Evolutionary conservation across 345 rosid genomes (phyloP), one percentile per base, ranked within the genome.

Genomic region (Lepidium didymum): DNA sequence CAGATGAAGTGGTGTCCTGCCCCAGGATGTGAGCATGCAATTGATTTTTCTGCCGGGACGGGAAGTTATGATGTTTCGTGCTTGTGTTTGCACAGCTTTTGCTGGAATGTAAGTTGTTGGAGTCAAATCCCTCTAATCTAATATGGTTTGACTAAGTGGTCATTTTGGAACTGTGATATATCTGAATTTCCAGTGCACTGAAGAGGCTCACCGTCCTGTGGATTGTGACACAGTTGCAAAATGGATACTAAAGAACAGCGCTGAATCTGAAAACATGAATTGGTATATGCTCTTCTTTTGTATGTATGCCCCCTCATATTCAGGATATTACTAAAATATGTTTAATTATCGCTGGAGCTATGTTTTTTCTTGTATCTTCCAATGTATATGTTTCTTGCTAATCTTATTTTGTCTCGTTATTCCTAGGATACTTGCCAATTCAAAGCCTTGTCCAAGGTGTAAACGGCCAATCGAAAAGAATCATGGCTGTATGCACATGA

Each of bases 1-100:
- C 62, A 89, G 99, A 85, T 87, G 70, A 94, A 95, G 75, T 95
- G 99, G 99, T 95, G 97, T 78, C 99, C 99, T 62, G 96, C 99
- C 42, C 96, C 97, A 13, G 97, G 97, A 47, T 95, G 99, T 10
- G 97, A 91, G 52, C 73, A 79, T 74, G 99, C 99, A 6, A 81
- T 76, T 29, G 71, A 76, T n/a, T 76, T 64, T 57, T 11, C 51
- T 70, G 79, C 52, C 3, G 76, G 63, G 14, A 16, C 45, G 45
- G 67, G 57, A 25, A 52, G 37, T 50, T 58, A 41, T 64, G 76
- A 69, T 58, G 79, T 76, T 56, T 62, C 70, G n/a, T 76, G 79
- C 79, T 41, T 70, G 43, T 76, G 76, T 38, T 76, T 76, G 1
- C 41, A 70, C 59, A 76, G 68, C 57, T 76, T 76, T 59, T 76